Percentiles rank a stretch among this genome's conserved stretches.
These are phyloP conservation scores for Pyrus bretschneideri DNA, from an alignment of 306 rosid genomes.

Conservation along the genomic window DNA sequence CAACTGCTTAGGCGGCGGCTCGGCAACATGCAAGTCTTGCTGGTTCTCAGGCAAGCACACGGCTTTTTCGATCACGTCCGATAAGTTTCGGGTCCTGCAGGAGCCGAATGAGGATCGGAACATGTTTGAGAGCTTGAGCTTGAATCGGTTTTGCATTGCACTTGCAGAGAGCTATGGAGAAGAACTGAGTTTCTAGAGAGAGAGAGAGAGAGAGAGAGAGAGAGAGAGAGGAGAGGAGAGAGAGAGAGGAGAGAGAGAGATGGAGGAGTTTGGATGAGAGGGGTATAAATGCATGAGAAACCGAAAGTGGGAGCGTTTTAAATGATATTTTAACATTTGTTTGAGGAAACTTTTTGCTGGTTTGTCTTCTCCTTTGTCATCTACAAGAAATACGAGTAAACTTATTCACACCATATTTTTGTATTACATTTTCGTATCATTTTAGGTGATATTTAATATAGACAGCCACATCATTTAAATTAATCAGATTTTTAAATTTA, in stretches of 20 bases:
- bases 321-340: conserved; percentile 1
- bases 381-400: no score
- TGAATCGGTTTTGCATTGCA: conserved; percentile 67
- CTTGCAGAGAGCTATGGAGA: neutral
- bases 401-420: no score
- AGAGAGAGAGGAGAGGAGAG: neutral
- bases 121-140: conserved; percentile 70
- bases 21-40: neutral
- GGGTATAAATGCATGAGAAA: conserved; percentile 40
- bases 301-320: conserved; percentile 20
- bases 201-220: neutral
- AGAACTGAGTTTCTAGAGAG: neutral
- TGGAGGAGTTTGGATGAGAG: neutral
- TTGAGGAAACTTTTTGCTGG: conserved; percentile 25
- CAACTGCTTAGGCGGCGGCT: neutral
- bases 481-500: no score
- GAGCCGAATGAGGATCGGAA: conserved; percentile 74
- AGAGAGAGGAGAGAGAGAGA: neutral
- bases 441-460: no score
- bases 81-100: conserved; percentile 56
- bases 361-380: conserved; percentile 34
- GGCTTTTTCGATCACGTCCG: conserved; percentile 59
- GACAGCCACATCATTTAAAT: no score
- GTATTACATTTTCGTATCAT: no score
- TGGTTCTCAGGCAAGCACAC: conserved; percentile 34